Percentiles rank a stretch among this genome's conserved stretches.
Evolutionary conservation across 257 asterid species (phyloP).

Genomic region (Gentiana dahurica): DNA sequence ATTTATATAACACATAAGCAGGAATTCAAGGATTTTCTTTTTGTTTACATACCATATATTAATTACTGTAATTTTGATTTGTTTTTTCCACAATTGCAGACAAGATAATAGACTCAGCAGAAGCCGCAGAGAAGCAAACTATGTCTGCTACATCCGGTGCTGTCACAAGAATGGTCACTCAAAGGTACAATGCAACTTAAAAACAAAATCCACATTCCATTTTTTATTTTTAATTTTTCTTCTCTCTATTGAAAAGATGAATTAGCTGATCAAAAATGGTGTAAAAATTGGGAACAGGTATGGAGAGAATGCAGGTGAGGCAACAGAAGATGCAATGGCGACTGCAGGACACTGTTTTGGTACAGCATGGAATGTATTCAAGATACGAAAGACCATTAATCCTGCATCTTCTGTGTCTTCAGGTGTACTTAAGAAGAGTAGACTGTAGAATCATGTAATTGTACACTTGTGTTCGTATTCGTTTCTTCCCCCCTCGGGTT

Average conservation of each 20-base stretch:
- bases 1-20: too few species aligned
- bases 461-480: too few species aligned
- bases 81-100: conserved; percentile 25
- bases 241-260: not conserved
- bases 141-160: conserved; percentile 67
- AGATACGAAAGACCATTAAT: conserved; percentile 62
- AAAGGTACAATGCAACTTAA: conserved; percentile 19
- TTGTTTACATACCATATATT: too few species aligned
- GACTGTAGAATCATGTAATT: not conserved
- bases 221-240: too few species aligned
- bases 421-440: conserved; percentile 27
- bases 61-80: not conserved
- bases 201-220: not conserved
- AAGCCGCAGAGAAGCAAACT: conserved; percentile 81
- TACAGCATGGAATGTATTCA: conserved; percentile 74
- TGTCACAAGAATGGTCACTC: conserved; percentile 46
- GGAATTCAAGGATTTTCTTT: too few species aligned
- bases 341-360: conserved; percentile 64
- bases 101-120: conserved; percentile 71
- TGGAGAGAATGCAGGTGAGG: conserved; percentile 82
- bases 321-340: conserved; percentile 62
- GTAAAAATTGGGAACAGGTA: conserved; percentile 24
- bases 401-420: conserved; percentile 49
- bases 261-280: not conserved
- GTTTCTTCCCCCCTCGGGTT: too few species aligned